phyloP scores from a whole-genome alignment of 148 eudicot species.

The Diospyros lotus region DNA sequence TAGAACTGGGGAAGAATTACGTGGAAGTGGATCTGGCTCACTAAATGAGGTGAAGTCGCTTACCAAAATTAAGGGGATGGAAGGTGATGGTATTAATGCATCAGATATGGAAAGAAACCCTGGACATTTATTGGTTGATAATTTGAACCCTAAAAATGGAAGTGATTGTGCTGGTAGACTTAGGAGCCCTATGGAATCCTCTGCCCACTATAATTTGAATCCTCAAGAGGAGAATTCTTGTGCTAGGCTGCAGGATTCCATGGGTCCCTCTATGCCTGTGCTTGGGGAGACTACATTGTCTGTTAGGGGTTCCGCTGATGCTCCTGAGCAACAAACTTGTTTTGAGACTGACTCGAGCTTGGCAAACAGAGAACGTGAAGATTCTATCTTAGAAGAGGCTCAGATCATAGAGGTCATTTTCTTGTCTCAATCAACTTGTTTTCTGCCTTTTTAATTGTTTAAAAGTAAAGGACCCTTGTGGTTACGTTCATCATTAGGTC shows the following conservation, averaged over 20 bases:
- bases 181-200: conserved; percentile 27
- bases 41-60: conserved; percentile 31
- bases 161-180: conserved; percentile 24
- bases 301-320: conserved; percentile 24
- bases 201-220: conserved; percentile 21
- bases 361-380: conserved; percentile 65
- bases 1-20: conserved; percentile 34
- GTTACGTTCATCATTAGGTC: conserved; percentile 9
- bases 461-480: neutral
- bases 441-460: conserved; percentile 15
- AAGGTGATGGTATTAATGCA: conserved; percentile 24
- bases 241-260: conserved; percentile 2
- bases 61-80: conserved; percentile 24
- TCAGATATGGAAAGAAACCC: conserved; percentile 32
- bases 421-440: neutral
- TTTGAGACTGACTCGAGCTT: conserved; percentile 32
- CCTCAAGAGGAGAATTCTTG: conserved; percentile 8
- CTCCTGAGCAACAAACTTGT: conserved; percentile 35
- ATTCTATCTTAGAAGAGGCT: conserved; percentile 84
- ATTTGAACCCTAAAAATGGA: conserved; percentile 25
- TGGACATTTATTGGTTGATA: conserved; percentile 11
- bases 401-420: conserved; percentile 70
- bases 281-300: conserved; percentile 14
- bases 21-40: conserved; percentile 22
- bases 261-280: conserved; percentile 2